Evolutionary conservation across 2,329 filamentous ascomycete genomes (phyloP), one percentile per base, ranked within the genome.

Genomic region (Colletotrichum kahawae): DNA sequence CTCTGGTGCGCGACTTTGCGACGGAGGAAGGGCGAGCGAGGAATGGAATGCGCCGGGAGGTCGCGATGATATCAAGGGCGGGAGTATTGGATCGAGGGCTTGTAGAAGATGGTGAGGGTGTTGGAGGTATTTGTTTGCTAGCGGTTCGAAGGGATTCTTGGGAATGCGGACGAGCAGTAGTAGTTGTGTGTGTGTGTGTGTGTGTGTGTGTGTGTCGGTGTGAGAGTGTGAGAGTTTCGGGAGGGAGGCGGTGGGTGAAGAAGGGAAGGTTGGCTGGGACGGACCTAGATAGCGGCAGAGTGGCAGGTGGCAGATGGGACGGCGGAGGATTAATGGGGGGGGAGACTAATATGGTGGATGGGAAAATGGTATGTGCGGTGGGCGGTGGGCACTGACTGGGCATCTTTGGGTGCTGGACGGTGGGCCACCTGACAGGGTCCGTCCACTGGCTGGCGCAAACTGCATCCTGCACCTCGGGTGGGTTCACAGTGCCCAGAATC

Each of bases 251-350:
- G 67, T 71, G 48, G 64, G 29, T 72, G 71, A 76, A 74, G 74
- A 74, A 76, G 70, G 74, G 33, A 76, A 66, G 64, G 74, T 74
- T 76, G 74, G 72, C 71, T 74, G 71, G 71, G 71, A 71, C 71
- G 67, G 67, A 66, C 69, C 68, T 75, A 48, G 72, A 75, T 67
- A 43, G 63, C 72, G 68, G 72, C 72, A 71, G 68, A 75, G 72
- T 71, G 72, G 72, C 72, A 71, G 73, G 69, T 73, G 57, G 60
- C 63, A 64, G 70, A 73, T 68, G 70, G 73, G 73, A 73, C 63
- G 70, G 63, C 62, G 69, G 69, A 67, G 60, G 68, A 65, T 71
- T 71, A 67, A 7, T 67, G 48, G 69, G 69, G 57, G 59, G 69
- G 29, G 21, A 34, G 54, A 71, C 60, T 66, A 59, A 59, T 66